Evolutionary conservation across 75 land plant species (phyloP).

Genomic region (Gnetum montanum): DNA sequence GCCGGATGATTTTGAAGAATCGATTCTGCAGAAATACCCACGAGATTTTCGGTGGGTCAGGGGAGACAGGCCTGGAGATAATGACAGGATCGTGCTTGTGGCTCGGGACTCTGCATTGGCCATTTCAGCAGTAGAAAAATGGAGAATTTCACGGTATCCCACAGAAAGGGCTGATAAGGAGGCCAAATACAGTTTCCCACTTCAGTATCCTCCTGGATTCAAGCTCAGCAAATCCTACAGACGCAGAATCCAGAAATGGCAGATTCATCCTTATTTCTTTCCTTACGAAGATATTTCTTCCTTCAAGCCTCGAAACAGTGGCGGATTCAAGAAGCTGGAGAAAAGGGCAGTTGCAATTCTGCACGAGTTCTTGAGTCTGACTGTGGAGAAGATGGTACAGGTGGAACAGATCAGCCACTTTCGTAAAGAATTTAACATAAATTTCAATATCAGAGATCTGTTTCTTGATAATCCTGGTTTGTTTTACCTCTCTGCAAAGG

Average conservation of each 20-base stretch:
- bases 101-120: slow-evolving; percentile 27
- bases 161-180: slow-evolving; percentile 49
- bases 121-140: slow-evolving; percentile 40
- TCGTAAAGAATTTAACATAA: slow-evolving; percentile 37
- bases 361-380: slow-evolving; percentile 68
- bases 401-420: slow-evolving; percentile 50
- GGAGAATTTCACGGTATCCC: slow-evolving; percentile 45
- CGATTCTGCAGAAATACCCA: slow-evolving; percentile 30
- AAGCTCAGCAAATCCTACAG: slow-evolving; percentile 41
- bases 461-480: slow-evolving; percentile 67
- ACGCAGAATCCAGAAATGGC: slow-evolving; percentile 61
- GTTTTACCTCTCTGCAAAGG: slow-evolving; percentile 68
- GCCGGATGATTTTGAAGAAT: slow-evolving; percentile 45
- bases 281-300: slow-evolving; percentile 42
- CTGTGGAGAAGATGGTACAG: slow-evolving; percentile 56
- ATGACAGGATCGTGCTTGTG: slow-evolving; percentile 37
- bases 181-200: slow-evolving; percentile 46
- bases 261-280: slow-evolving; percentile 50
- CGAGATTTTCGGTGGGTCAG: slow-evolving; percentile 25
- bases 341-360: slow-evolving; percentile 62
- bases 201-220: slow-evolving; percentile 57
- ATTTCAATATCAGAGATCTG: slow-evolving; percentile 55
- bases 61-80: slow-evolving; percentile 8
- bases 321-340: slow-evolving; percentile 31
- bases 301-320: slow-evolving; percentile 15